phyloP scores from a whole-genome alignment of 202 grass and related monocot genomes.

The Bolboschoenoplectus hybrid region DNA sequence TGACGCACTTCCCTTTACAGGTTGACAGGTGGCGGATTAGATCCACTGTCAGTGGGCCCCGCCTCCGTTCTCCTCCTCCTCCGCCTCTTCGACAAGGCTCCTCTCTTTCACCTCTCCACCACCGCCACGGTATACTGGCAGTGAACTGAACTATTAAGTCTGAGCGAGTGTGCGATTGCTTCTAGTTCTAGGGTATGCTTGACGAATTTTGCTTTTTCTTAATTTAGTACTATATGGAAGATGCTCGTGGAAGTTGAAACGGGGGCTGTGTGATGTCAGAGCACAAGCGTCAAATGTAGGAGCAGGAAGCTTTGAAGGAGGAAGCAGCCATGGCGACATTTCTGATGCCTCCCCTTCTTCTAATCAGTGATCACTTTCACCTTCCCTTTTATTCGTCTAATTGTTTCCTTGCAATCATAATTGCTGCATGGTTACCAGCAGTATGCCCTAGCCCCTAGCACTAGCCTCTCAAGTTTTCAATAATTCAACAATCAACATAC shows the following conservation, averaged over 20 bases:
- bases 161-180: conserved; percentile 12
- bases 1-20: conserved; percentile 22
- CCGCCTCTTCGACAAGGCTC: background rate
- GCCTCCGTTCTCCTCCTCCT: background rate
- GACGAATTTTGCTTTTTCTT: conserved; percentile 11
- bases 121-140: background rate
- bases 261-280: conserved; percentile 41
- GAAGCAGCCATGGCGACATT: conserved; percentile 39
- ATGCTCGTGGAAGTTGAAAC: conserved; percentile 41
- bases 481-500: conserved; percentile 1
- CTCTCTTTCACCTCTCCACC: conserved; percentile 10
- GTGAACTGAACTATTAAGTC: background rate
- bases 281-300: conserved; percentile 65
- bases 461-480: background rate
- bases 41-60: conserved; percentile 16
- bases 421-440: background rate
- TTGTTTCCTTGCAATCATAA: conserved; percentile 13
- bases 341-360: conserved; percentile 51
- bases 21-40: conserved; percentile 6
- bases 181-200: conserved; percentile 11
- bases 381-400: conserved; percentile 11
- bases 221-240: conserved; percentile 48
- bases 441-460: background rate
- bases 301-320: conserved; percentile 62
- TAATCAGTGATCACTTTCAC: conserved; percentile 47